Evolutionary conservation across 768 basidiomycete species (phyloP).

Genomic region (Russula griseocarnosa): DNA sequence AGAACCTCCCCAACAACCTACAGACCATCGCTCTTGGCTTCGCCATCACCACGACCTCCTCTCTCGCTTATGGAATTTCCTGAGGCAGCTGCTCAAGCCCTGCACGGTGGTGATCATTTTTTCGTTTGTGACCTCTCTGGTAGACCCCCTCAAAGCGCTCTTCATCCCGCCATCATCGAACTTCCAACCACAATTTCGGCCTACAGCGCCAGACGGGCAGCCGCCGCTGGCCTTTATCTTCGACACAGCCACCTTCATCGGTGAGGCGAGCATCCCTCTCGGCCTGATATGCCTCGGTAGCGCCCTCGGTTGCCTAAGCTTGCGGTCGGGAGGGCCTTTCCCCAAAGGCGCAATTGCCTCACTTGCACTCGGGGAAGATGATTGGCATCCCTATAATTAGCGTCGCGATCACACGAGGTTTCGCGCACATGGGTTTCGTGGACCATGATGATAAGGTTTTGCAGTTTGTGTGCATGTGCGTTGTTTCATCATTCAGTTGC

Average conservation of each 20-base stretch:
- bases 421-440: slow-evolving; percentile 49
- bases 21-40: not conserved
- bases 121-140: slow-evolving; percentile 52
- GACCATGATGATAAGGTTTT: slow-evolving; percentile 52
- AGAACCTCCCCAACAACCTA: not conserved
- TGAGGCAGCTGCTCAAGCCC: slow-evolving; percentile 39
- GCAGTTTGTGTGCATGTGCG: slow-evolving; percentile 66
- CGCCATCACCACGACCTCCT: not conserved
- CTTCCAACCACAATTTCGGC: slow-evolving; percentile 37
- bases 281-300: slow-evolving; percentile 61
- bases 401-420: slow-evolving; percentile 47
- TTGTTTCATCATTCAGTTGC: slow-evolving; percentile 39
- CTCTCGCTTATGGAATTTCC: not conserved
- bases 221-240: slow-evolving; percentile 62
- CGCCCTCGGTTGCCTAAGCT: slow-evolving; percentile 53
- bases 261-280: slow-evolving; percentile 59
- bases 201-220: slow-evolving; percentile 55
- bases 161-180: slow-evolving; percentile 48
- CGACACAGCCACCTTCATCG: slow-evolving; percentile 55
- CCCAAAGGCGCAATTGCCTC: slow-evolving; percentile 50
- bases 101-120: slow-evolving; percentile 51
- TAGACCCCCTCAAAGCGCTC: slow-evolving; percentile 56
- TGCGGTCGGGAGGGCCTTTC: slow-evolving; percentile 47
- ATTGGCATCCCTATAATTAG: slow-evolving; percentile 58
- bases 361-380: slow-evolving; percentile 53